Evolutionary conservation across 2,329 filamentous ascomycete genomes (phyloP).

Genomic region (Ceratocystis cubensis): DNA sequence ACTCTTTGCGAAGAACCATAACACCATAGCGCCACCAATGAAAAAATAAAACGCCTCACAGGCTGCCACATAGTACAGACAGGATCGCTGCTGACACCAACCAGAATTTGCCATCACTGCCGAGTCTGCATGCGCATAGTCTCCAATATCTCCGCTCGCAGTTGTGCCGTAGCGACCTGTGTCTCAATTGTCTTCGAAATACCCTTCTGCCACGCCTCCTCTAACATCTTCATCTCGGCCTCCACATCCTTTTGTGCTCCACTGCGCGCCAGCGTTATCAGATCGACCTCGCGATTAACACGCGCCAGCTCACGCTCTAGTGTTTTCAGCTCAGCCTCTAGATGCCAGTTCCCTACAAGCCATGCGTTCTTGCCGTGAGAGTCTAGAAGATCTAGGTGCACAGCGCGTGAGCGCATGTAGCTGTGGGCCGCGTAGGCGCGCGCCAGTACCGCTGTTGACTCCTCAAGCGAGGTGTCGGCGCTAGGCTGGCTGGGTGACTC

Average conservation of each 20-base stretch:
- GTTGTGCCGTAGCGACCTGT: conserved; percentile 65
- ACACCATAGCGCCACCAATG: not conserved
- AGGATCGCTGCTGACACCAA: not conserved
- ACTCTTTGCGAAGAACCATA: not conserved
- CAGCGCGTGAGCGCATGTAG: conserved; percentile 40
- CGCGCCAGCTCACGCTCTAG: conserved; percentile 65
- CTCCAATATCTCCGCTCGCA: conserved; percentile 55
- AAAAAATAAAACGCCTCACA: not conserved
- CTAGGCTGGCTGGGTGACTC: conserved; percentile 52
- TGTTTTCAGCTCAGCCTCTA: conserved; percentile 56
- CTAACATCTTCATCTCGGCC: conserved; percentile 60
- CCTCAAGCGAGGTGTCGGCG: conserved; percentile 22
- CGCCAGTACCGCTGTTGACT: conserved; percentile 49
- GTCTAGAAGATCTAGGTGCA: conserved; percentile 61
- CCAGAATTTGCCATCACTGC: not conserved
- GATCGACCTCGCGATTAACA: conserved; percentile 56
- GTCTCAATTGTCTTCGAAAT: conserved; percentile 73
- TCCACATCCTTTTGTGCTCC: conserved; percentile 55
- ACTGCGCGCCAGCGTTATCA: conserved; percentile 58
- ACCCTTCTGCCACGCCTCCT: conserved; percentile 67
- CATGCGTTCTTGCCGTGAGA: conserved; percentile 79
- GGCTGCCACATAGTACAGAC: not conserved
- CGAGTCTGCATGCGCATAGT: conserved; percentile 35
- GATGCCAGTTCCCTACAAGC: conserved; percentile 70
- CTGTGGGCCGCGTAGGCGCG: conserved; percentile 37